Evolutionary conservation across 2,329 filamentous ascomycete genomes (phyloP), one percentile per base, ranked within the genome.

Genomic region (Aspergillus carbonarius): DNA sequence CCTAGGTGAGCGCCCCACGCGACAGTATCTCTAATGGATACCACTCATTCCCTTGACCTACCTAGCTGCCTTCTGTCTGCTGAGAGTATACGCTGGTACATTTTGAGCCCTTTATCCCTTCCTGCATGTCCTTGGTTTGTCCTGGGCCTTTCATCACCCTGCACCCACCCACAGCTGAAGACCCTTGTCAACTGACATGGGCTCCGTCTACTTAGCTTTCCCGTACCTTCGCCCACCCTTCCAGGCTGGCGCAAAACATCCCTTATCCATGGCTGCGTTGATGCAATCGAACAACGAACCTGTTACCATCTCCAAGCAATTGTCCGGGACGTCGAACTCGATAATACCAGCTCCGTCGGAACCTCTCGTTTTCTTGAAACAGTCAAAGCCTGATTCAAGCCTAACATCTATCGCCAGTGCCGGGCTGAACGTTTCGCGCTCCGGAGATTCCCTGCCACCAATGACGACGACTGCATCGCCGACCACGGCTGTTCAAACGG

Each of bases 391-490:
- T 3, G 73, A 76, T 47, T 68, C 73, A 40, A 76, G 68, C 57
- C 62, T 78, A 18, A 73, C 71, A 48, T 77, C 76, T 20, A 77
- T 78, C 59, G 76, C 76, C 42, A 77, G 72, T 61, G 76, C 75
- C 34, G 74, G 76, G n/a, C 59, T 78, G 49, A 75, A 76, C 69
- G 72, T 77, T 47, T 75, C 73, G 37, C 73, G 75, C 58, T 72
- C 72, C 27, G 68, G 70, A 52, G 70, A 72, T 34, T 68, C 72
- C 13, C 65, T 75, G 42, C 66, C 73, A 40, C 69, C 60, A 72
- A 81, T 69, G 74, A 71, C 68, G 65, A 76, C 67, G 74, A 80
- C 69, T 83, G 89, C 74, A 82, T 85, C 23, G 82, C 85, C 23
- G 77, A 87, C 56, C 85, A 81, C 60, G 18, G 18, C 39, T 85